Evolutionary conservation across 2,329 filamentous ascomycete genomes (phyloP), one percentile per base, ranked within the genome.

Genomic region (Verruconis gallopava): DNA sequence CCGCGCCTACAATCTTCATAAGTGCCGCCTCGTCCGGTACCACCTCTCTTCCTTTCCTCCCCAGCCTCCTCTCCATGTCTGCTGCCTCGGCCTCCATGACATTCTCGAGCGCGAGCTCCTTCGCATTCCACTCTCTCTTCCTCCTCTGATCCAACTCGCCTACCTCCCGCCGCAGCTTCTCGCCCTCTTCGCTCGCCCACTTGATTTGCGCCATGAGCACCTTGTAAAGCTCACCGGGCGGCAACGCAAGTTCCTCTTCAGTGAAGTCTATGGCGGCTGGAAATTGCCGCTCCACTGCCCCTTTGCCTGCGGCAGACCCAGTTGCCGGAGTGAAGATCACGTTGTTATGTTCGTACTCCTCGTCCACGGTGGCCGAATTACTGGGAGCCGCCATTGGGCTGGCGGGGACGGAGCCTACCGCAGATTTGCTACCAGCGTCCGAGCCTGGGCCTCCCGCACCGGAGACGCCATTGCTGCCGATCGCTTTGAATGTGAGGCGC

Each of bases 51-150:
- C n/a, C n/a, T n/a, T n/a, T n/a, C n/a, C n/a, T n/a, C n/a, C n/a
- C n/a, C n/a, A n/a, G n/a, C n/a, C n/a, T 30, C 25, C 25, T 9
- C 25, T 9, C 9, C 25, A n/a, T n/a, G 25, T n/a, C 33, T 17
- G 28, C 40, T n/a, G 33, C n/a, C 5, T 42, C 40, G 4, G 40
- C 40, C 25, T 89, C 83, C 50, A 85, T 70, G 21, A 81, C 71
- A 53, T 85, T 83, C 44, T 84, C 75, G n/a, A 91, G 60, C 14
- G 89, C 60, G 21, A 84, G 70, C 60, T 91, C 83, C 60, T 89
- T 89, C 60, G 83, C 77, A 12, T 76, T 64, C 84, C 84, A 91
- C 55, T 85, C 81, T 47, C 76, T 69, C 56, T 75, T 75, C 58
- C 81, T 78, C 11, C 69, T 53, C 25, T 73, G 72, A 57, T 89